Evolutionary conservation across 106 monocot species (phyloP).

Genomic region (Agapanthus africanus): DNA sequence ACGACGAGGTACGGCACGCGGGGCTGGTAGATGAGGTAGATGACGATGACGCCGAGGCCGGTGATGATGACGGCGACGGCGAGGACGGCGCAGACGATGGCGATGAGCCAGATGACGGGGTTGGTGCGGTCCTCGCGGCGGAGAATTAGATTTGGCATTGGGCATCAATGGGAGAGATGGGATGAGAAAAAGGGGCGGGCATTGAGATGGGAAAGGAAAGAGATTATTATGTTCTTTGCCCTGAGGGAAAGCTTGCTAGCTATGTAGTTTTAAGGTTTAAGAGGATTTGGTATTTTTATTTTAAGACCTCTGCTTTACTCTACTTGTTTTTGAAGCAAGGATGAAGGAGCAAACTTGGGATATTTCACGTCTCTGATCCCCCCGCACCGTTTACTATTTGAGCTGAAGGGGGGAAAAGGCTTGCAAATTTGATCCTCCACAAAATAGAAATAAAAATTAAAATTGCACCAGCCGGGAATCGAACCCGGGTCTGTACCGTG

Average conservation of each 20-base stretch:
- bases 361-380: too few species aligned
- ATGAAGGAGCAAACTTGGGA: too few species aligned
- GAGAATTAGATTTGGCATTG: background rate
- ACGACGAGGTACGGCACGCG: slow-evolving; percentile 50
- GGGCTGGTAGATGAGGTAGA: slow-evolving; percentile 72
- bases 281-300: background rate
- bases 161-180: background rate
- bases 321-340: background rate
- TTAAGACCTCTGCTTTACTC: background rate
- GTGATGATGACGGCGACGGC: slow-evolving; percentile 51
- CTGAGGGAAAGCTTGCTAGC: background rate
- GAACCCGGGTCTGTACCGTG: slow-evolving; percentile 99
- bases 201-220: background rate
- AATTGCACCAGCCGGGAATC: slow-evolving; percentile 96
- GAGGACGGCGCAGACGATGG: slow-evolving; percentile 51
- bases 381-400: too few species aligned
- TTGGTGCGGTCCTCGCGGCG: slow-evolving; percentile 20
- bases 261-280: too few species aligned
- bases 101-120: slow-evolving; percentile 42
- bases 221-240: background rate
- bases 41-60: slow-evolving; percentile 37
- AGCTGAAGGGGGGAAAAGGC: too few species aligned
- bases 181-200: background rate
- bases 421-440: too few species aligned
- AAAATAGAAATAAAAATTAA: background rate